Base-by-base conservation (phyloP, 192 early-diverging fungal species). In the Podila horticola region DNA sequence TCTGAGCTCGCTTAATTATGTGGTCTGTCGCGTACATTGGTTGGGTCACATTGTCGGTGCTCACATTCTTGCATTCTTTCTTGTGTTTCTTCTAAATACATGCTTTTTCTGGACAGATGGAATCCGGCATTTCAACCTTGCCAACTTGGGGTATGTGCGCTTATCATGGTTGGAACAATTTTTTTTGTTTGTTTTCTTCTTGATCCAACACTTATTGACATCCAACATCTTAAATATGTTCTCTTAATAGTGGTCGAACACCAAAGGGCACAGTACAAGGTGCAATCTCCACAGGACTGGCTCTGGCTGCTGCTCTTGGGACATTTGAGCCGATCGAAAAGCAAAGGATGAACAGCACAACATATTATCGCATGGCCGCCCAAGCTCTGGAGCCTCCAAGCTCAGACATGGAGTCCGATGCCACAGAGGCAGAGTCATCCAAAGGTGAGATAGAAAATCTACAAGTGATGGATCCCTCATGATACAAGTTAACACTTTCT, bases 281-380 rank as follows among this genome's bases (percentile, higher is more conserved):
- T 17, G 76, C 76, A 13, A 79, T 79, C 28, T 79, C 76, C 5
- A 79, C 76, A 49, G 76, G 38, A 9, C 58, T 79, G 30, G 76
- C 76, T 13, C 60, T 79, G 10, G 24, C 76, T 15, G 52, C 49
- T 8, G 76, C 76, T n/a, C 70, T 79, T 11, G 50, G 62, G 9
- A 72, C 70, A 20, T 79, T 79, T 62, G 76, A 79, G 9, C 76
- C 76, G 13, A 79, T 79, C 45, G 76, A 79, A 24, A 79, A 79
- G 52, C 59, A 72, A 52, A 48, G 71, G 51, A 68, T 72, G 69
- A 65, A 79, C 28, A 63, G 60, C 19, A 72, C 76, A 48, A 79
- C 76, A 26, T 79, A 79, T 30, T 79, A 79, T 48, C 63, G 76
- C 6, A 79, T 79, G 76, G 65, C 71, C 33, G 61, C 71, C 15